phyloP scores from a whole-genome alignment of 176 grass and related monocot genomes.

The Calamus simplicifolius region DNA sequence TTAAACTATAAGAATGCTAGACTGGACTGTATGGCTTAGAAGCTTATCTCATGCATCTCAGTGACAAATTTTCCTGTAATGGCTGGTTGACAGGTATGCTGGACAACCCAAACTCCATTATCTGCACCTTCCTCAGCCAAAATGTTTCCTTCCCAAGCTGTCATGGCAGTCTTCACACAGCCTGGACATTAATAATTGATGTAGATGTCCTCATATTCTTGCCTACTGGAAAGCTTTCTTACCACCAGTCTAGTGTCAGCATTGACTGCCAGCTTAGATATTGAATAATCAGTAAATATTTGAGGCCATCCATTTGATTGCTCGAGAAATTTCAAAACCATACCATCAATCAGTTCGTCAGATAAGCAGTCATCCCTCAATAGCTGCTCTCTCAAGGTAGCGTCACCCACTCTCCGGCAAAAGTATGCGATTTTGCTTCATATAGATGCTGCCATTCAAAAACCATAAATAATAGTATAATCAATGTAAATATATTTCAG shows the following conservation, averaged over 20 bases:
- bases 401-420: constrained; percentile 56
- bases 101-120: constrained; percentile 57
- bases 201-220: constrained; percentile 51
- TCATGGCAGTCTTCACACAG: constrained; percentile 93
- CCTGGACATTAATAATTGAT: constrained; percentile 88
- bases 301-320: constrained; percentile 61
- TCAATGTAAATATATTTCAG: too few species aligned
- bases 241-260: constrained; percentile 52
- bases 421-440: too few species aligned
- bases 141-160: constrained; percentile 84
- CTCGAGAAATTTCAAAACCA: constrained; percentile 53
- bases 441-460: too few species aligned
- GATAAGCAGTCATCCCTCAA: constrained; percentile 47
- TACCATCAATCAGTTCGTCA: constrained; percentile 63
- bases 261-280: constrained; percentile 89
- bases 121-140: constrained; percentile 73
- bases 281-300: constrained; percentile 80
- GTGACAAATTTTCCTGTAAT: constrained; percentile 65
- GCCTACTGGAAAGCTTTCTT: constrained; percentile 26
- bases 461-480: too few species aligned
- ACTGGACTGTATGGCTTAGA: constrained; percentile 29
- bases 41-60: constrained; percentile 70
- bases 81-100: constrained; percentile 32
- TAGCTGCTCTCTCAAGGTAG: constrained; percentile 42
- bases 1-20: too few species aligned